Base-by-base conservation (phyloP, 768 basidiomycete genomes). In the Nidularia sp. region DNA sequence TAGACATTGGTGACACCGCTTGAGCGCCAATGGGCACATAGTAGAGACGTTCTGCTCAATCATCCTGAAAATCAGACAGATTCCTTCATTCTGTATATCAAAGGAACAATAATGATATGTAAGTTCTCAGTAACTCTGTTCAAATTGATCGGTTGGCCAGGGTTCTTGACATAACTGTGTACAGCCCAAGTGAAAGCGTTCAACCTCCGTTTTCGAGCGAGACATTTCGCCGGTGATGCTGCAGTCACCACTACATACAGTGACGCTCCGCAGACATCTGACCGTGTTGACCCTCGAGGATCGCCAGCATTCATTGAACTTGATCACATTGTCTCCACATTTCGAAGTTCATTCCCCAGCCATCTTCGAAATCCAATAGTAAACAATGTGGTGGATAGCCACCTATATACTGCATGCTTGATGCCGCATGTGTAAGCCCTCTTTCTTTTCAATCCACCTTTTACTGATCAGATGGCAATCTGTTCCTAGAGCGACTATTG, bases 61-160 rank as follows among this genome's bases (percentile, higher is more conserved):
- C 85, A 90, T 62, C 80, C 81, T 13, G 78, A 79, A 34, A 71
- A 76, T 10, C 79, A 83, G 56, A 80, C 81, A 0, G 89, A 90
- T 63, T 81, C 88, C 0, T 89, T 90, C 60, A 78, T 79, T 6
- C 60, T 90, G 12, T 88, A 85, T 56, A 74, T 88, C 63, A 90
- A 91, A 63, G 77, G 81, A 7, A 74, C 78, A 6, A 81, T 88
- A 51, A 57, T 91, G 44, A 72, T 90, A 34, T 88, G 78, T 76
- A 56, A 55, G 73, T 47, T 32, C 22, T 56, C 32, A 34, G 22
- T 8, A 36, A 29, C n/a, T 10, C 39, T 34, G 12, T 15, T 49
- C 12, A 58, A 12, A 48, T 18, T 41, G 18, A 22, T 15, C 33
- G 25, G 3, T 15, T 34, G 13, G 7, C 33, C 33, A 34, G 47